Percentiles rank a stretch among this genome's conserved stretches.
phyloP scores from a whole-genome alignment of 2,329 filamentous ascomycete genomes.

The Rhinocladiella mackenziei region DNA sequence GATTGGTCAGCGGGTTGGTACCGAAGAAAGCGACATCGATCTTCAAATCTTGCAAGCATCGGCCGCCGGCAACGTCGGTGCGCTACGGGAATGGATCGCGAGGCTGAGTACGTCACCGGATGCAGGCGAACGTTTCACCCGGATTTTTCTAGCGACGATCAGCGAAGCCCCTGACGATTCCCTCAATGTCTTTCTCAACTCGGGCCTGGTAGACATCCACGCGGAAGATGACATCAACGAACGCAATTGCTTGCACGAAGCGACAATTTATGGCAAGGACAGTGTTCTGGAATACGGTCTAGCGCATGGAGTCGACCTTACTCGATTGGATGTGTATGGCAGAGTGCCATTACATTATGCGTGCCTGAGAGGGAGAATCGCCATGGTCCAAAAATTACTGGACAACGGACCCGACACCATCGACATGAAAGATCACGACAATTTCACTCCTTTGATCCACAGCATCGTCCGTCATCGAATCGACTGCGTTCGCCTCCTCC shows the following conservation, averaged over 20 bases:
- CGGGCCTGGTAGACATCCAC: constrained; percentile 78
- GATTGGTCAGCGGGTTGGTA: constrained; percentile 49
- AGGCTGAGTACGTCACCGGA: constrained; percentile 62
- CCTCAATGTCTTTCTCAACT: constrained; percentile 71
- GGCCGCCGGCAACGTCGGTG: constrained; percentile 71
- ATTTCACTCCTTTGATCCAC: constrained; percentile 93
- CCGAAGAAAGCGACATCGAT: constrained; percentile 86
- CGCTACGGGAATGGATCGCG: constrained; percentile 73
- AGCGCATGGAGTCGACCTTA: constrained; percentile 69
- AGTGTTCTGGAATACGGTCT: constrained; percentile 75
- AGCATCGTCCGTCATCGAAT: constrained; percentile 85
- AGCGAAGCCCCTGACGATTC: constrained; percentile 77
- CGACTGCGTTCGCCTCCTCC: constrained; percentile 72
- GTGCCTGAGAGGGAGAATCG: constrained; percentile 85
- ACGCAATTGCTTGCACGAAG: constrained; percentile 91
- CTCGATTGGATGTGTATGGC: constrained; percentile 86
- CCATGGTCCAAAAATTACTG: constrained; percentile 73
- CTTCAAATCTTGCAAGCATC: constrained; percentile 83
- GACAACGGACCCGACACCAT: constrained; percentile 69
- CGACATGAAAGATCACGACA: constrained; percentile 88
- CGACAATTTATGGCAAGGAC: constrained; percentile 85
- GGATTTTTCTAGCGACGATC: constrained; percentile 85
- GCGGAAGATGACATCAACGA: constrained; percentile 98
- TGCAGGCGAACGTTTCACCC: constrained; percentile 71
- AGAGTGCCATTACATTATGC: constrained; percentile 92